Base-by-base conservation (phyloP, 495 filamentous ascomycete species). In the Aspergillus ostianus region DNA sequence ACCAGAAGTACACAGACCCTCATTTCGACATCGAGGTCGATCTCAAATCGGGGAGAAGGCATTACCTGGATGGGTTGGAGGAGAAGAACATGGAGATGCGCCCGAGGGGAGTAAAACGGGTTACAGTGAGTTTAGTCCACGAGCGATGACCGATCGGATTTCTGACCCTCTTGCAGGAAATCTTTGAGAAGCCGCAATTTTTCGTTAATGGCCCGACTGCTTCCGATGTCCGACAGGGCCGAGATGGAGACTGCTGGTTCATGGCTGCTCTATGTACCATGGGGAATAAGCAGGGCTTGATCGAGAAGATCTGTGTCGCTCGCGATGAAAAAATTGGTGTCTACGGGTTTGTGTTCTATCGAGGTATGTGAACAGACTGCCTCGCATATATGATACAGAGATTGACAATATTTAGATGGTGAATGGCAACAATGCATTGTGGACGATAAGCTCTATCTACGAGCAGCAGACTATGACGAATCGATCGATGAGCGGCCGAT, bases 361-460 rank as follows among this genome's bases (percentile, higher is more conserved):
- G 93, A 65, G 85, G 84, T 87, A 71, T 63, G 77, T 58, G 27
- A 55, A 32, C 10, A 51, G 15, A 10, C 3, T 12, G n/a, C 0
- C n/a, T 15, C 19, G 7, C 7, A 13, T 10, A 18, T 17, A 2
- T 0, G 2, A 6, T 15, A 13, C 51, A 62, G 41, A 68, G 29
- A 50, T 53, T 62, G 19, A 58, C 19, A 23, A 26, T 27, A 19
- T 17, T 30, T 51, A 87, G 93, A 97, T 65, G 92, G 92, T 32
- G 92, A 94, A 68, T 98, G 93, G 93, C 86, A 90, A 57, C 91
- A 90, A 44, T 90, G 88, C 58, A 90, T 97, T 55, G 89, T 97
- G 32, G 93, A 98, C 67, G 87, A 90, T 64, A 88, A 90, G 71
- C 77, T 96, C 9, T 96, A 92, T 68, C 80, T 96, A 6, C 87